phyloP scores from a whole-genome alignment of 495 filamentous ascomycete species.

The Lasiosphaeria miniovina region DNA sequence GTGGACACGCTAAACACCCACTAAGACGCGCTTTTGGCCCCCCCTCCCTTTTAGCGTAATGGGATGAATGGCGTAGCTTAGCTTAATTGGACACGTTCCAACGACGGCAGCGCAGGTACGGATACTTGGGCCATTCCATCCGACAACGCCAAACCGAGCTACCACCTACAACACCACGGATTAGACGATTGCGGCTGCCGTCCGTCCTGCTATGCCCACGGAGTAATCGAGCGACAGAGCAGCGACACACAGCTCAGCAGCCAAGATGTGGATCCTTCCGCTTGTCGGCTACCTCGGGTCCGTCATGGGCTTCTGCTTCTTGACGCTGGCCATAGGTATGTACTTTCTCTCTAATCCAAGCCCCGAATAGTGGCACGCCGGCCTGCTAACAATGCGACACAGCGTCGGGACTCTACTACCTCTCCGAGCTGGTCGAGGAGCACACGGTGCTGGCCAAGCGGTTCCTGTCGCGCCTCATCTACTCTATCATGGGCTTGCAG shows the following conservation, averaged over 20 bases:
- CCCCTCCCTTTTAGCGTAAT: no score
- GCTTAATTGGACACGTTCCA: conserved; percentile 12
- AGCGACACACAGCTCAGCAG: neutral
- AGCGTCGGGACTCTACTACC: conserved; percentile 97
- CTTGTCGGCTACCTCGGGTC: conserved; percentile 86
- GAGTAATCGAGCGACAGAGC: neutral
- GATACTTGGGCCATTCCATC: no score
- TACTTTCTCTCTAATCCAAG: conserved; percentile 7
- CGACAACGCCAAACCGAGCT: no score
- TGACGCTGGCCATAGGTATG: conserved; percentile 89
- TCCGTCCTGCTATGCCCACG: neutral
- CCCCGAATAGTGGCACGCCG: neutral
- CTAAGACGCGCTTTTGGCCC: no score
- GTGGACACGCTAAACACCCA: no score
- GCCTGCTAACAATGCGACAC: conserved; percentile 1
- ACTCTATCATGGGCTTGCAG: conserved; percentile 74
- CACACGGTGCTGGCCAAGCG: conserved; percentile 90
- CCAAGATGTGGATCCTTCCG: conserved; percentile 85
- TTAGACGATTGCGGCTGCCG: neutral
- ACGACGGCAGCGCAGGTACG: no score
- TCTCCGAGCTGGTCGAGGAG: conserved; percentile 96
- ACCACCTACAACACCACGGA: neutral
- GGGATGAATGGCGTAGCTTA: no score
- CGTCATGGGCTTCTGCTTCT: conserved; percentile 83
- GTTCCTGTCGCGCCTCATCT: conserved; percentile 79